Conservation (phyloP, 2,329 filamentous ascomycete species). For the Leptographium wingfieldii region DNA sequence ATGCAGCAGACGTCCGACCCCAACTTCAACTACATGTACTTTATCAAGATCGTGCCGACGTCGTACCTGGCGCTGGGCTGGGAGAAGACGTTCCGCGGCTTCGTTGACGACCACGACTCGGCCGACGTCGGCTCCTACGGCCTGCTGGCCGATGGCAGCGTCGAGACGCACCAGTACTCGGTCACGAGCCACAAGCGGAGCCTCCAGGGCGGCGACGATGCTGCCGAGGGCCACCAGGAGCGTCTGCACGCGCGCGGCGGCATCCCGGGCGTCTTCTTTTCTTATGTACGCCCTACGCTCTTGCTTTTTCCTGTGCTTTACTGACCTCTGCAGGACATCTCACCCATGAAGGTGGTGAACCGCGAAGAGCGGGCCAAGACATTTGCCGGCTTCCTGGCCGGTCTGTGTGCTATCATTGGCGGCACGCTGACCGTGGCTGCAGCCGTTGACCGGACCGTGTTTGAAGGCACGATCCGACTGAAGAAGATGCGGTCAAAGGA, state of each 20-base stretch:
- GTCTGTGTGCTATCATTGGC: slow-evolving; percentile 86
- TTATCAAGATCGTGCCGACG: slow-evolving; percentile 94
- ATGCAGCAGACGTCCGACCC: slow-evolving; percentile 67
- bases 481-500: slow-evolving; percentile 72
- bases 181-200: slow-evolving; percentile 94
- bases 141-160: slow-evolving; percentile 56
- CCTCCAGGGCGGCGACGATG: slow-evolving; percentile 69
- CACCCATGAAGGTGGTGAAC: slow-evolving; percentile 99
- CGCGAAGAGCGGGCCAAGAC: slow-evolving; percentile 81
- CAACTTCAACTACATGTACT: slow-evolving; percentile 97
- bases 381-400: slow-evolving; percentile 84
- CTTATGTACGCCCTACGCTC: slow-evolving; percentile 47
- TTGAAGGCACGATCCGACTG: slow-evolving; percentile 72
- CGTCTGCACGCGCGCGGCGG: slow-evolving; percentile 79
- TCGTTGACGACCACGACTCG: slow-evolving; percentile 30
- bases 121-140: slow-evolving; percentile 58
- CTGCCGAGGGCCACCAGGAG: slow-evolving; percentile 82
- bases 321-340: slow-evolving; percentile 60
- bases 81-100: slow-evolving; percentile 44
- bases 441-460: slow-evolving; percentile 79
- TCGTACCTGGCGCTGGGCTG: slow-evolving; percentile 88
- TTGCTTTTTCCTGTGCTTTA: not conserved
- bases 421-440: slow-evolving; percentile 93
- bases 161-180: slow-evolving; percentile 97
- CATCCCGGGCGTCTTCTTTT: slow-evolving; percentile 97